These are phyloP conservation scores for Arthroderma uncinatum DNA, from an alignment of 2,329 filamentous ascomycete genomes.

Conservation along the genomic window DNA sequence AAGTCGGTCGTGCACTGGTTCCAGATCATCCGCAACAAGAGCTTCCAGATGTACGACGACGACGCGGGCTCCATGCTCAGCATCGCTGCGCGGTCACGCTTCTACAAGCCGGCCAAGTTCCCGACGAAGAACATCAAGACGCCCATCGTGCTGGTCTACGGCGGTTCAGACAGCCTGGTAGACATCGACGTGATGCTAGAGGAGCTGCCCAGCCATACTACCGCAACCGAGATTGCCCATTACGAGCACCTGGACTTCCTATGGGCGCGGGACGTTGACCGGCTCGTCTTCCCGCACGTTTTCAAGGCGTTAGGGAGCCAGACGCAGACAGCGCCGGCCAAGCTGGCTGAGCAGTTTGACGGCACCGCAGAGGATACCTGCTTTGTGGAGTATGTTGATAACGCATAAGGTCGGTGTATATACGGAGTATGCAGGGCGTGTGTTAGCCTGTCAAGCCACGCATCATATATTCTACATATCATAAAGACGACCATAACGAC, in stretches of 20 bases:
- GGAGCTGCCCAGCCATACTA: slow-evolving; percentile 72
- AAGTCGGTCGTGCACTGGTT: slow-evolving; percentile 99
- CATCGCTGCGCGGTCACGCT: slow-evolving; percentile 56
- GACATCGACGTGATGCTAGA: slow-evolving; percentile 88
- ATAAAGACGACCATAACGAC: no score
- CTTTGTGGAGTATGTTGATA: background rate
- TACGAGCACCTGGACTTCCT: slow-evolving; percentile 97
- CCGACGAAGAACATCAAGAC: slow-evolving; percentile 96
- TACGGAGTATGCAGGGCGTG: background rate
- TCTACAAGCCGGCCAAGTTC: slow-evolving; percentile 93
- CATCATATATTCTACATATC: no score
- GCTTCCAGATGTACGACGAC: slow-evolving; percentile 89
- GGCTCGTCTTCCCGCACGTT: slow-evolving; percentile 79
- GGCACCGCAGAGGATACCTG: background rate
- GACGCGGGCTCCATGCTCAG: slow-evolving; percentile 75
- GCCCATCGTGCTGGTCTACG: slow-evolving; percentile 85
- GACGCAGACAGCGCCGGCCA: slow-evolving; percentile 18
- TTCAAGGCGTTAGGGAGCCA: slow-evolving; percentile 74
- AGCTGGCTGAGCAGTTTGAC: slow-evolving; percentile 1
- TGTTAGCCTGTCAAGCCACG: no score
- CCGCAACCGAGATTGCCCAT: slow-evolving; percentile 75
- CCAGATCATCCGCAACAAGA: slow-evolving; percentile 92
- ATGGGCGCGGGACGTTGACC: slow-evolving; percentile 78
- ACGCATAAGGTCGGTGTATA: background rate
- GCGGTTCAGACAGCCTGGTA: slow-evolving; percentile 83